Evolutionary conservation across 495 filamentous ascomycete genomes (phyloP).

Genomic region (Penicillium nucicola): DNA sequence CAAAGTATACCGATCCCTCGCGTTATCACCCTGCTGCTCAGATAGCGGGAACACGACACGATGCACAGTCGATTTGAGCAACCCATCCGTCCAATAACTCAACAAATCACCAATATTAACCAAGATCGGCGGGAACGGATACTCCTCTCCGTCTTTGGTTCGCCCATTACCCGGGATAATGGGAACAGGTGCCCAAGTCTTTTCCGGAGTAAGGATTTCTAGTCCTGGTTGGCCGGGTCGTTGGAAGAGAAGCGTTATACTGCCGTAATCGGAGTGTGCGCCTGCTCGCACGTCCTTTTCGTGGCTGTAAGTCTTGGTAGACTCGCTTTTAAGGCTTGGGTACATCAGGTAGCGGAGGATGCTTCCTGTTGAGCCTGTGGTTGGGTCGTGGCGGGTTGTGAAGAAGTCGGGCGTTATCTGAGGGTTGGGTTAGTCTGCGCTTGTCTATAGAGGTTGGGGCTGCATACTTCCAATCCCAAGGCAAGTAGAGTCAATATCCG

Average conservation of each 20-base stretch:
- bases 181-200: slow-evolving; percentile 44
- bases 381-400: slow-evolving; percentile 62
- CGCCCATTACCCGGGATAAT: slow-evolving; percentile 37
- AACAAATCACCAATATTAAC: slow-evolving; percentile 93
- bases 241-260: slow-evolving; percentile 73
- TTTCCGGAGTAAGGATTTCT: slow-evolving; percentile 67
- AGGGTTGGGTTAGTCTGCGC: not conserved
- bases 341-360: slow-evolving; percentile 84
- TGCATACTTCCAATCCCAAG: slow-evolving; percentile 61
- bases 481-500: slow-evolving; percentile 73
- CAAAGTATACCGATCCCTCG: slow-evolving; percentile 79
- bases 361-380: slow-evolving; percentile 59
- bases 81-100: slow-evolving; percentile 84
- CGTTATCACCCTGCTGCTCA: slow-evolving; percentile 37
- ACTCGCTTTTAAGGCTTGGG: slow-evolving; percentile 43
- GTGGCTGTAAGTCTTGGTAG: slow-evolving; percentile 42
- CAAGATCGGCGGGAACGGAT: slow-evolving; percentile 70
- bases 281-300: slow-evolving; percentile 60
- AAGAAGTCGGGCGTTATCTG: slow-evolving; percentile 65
- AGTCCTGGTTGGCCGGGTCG: slow-evolving; percentile 78
- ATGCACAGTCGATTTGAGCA: slow-evolving; percentile 83
- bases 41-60: slow-evolving; percentile 73
- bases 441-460: too few species aligned
- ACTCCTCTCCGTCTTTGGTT: slow-evolving; percentile 28
- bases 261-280: slow-evolving; percentile 66